Base-by-base conservation (phyloP, 768 basidiomycete species). In the Xerocomus potaroensis region DNA sequence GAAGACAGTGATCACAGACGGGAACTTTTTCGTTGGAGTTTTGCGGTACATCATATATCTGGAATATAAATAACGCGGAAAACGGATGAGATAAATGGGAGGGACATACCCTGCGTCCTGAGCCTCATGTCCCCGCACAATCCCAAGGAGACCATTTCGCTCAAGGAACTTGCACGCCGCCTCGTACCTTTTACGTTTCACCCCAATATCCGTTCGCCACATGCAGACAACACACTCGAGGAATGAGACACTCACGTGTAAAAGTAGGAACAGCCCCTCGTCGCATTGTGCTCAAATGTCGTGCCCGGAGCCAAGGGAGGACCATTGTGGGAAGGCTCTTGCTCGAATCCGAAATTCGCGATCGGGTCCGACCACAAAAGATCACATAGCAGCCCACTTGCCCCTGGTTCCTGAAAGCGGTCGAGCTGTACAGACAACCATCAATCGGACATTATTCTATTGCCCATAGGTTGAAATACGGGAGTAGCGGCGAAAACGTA, bases 1-100 rank as follows among this genome's bases (percentile, higher is more conserved):
- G 71, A 99, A 99, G 54, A 99, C 91, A 30, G 95, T 98, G 69
- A 98, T 97, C 24, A 98, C 92, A 0, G 91, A 92, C 1, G 95
- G 95, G 68, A 97, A 98, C 49, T 91, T 92, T 60, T 91, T 94
- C 31, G 84, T 87, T 36, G 90, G 89, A 0, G 95, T 96, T 68
- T 94, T 94, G 53, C 90, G 82, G 67, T 91, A 87, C 93, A 98
- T 97, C 43, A 87, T 84, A 61, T 89, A 93, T 33, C 88, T 88
- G 54, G 61, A 23, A 16, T 27, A 6, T 26, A 7, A 11, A 43
- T 30, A 40, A 34, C 5, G 37, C 1, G 29, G 16, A 5, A 21
- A 18, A 22, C 16, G 15, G 2, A 39, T 10, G 14, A 15, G 3
- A 41, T 14, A n/a, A 45, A 40, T 5, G 33, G 32, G 14, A 39